These are phyloP conservation scores for Puya raimondii DNA, from an alignment of 176 grass and related monocot species.

Conservation along the genomic window DNA sequence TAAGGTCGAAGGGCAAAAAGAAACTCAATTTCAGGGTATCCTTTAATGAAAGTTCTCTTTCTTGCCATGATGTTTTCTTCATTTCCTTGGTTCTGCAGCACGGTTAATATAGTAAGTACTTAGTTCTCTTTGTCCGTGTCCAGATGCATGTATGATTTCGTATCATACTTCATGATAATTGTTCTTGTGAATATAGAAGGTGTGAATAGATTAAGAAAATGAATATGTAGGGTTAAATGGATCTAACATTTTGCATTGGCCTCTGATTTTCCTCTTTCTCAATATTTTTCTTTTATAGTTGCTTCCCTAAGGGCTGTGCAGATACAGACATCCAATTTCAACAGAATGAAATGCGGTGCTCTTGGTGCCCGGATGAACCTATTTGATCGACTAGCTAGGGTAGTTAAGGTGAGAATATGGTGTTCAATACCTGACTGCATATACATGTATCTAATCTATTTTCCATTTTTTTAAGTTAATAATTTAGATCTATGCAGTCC, in stretches of 20 bases:
- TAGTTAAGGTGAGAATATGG: constrained; percentile 56
- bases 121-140: no score
- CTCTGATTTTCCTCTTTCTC: constrained; percentile 18
- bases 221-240: not conserved
- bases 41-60: no score
- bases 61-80: no score
- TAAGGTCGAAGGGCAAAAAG: not conserved
- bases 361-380: constrained; percentile 60
- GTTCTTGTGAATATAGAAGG: no score
- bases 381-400: constrained; percentile 80
- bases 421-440: constrained; percentile 2
- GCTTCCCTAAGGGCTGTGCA: constrained; percentile 47
- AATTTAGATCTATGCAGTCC: constrained; percentile 46
- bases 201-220: no score
- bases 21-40: not conserved
- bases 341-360: constrained; percentile 59
- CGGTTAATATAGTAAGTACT: no score
- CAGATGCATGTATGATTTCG: no score
- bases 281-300: constrained; percentile 9
- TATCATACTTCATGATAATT: no score
- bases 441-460: not conserved
- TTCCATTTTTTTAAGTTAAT: constrained; percentile 1
- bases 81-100: no score
- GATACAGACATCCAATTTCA: constrained; percentile 31
- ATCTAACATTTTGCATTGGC: not conserved